Conservation (phyloP, 345 rosid species). For the Hibiscus mutabilis region DNA sequence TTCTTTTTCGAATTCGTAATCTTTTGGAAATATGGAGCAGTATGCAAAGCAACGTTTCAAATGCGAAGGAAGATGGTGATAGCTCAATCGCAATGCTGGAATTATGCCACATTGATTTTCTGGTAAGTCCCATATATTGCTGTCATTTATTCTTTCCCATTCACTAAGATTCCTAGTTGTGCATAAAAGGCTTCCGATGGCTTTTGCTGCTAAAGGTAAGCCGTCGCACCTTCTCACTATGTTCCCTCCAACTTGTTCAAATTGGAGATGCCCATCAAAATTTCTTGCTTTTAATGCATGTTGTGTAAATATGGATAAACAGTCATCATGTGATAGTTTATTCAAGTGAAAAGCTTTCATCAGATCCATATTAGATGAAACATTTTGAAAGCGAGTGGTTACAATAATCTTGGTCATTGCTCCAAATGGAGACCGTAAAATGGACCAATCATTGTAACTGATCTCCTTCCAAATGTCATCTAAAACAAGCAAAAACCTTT, state of each 20-base stretch:
- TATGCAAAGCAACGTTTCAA: slow-evolving; percentile 34
- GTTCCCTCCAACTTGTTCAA: slow-evolving; percentile 27
- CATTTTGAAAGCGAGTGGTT: background rate
- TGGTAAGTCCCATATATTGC: slow-evolving; percentile 19
- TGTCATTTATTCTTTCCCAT: slow-evolving; percentile 24
- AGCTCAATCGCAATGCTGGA: slow-evolving; percentile 22
- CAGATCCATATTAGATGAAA: background rate
- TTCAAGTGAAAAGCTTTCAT: background rate
- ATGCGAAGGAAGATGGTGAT: slow-evolving; percentile 21
- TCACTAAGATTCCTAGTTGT: slow-evolving; percentile 2
- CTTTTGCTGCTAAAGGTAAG: slow-evolving; percentile 35
- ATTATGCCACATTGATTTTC: background rate
- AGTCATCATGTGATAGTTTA: background rate
- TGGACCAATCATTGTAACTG: background rate
- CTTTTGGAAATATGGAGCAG: slow-evolving; percentile 23
- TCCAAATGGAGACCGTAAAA: background rate
- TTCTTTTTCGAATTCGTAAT: background rate
- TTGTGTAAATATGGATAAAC: background rate
- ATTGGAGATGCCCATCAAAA: slow-evolving; percentile 9
- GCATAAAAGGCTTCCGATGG: slow-evolving; percentile 26
- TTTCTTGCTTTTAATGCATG: slow-evolving; percentile 9
- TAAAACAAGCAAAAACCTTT: background rate
- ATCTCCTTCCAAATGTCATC: background rate
- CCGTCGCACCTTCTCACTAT: slow-evolving; percentile 33
- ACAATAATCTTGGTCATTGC: background rate